These are phyloP conservation scores for Ascochyta clinopodiicola DNA, from an alignment of 2,329 filamentous ascomycete species.

Conservation along the genomic window DNA sequence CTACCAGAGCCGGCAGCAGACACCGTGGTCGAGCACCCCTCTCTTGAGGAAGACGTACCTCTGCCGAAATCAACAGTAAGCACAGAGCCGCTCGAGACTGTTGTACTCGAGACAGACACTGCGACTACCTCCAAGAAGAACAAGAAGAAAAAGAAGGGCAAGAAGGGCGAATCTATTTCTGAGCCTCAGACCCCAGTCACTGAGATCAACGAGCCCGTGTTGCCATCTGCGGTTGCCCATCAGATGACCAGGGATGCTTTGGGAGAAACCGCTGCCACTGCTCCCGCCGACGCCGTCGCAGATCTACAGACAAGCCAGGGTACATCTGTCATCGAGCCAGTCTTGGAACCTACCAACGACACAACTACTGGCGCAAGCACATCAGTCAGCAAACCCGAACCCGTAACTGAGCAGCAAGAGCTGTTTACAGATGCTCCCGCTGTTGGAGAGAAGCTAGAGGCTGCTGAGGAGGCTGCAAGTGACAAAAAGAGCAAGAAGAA, in stretches of 20 bases:
- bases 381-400: background rate
- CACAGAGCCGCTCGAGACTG: background rate
- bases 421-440: background rate
- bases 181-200: constrained; percentile 24
- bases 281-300: background rate
- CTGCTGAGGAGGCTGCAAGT: constrained; percentile 1
- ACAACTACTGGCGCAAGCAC: background rate
- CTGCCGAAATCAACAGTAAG: background rate
- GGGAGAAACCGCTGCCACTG: background rate
- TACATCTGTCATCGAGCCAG: background rate
- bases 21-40: background rate
- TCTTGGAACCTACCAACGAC: background rate
- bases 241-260: background rate
- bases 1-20: background rate
- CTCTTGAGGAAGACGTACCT: background rate
- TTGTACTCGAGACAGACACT: background rate
- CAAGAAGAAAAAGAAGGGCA: constrained; percentile 40
- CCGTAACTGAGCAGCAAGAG: background rate
- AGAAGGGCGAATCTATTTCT: constrained; percentile 28
- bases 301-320: background rate
- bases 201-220: constrained; percentile 4
- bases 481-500: constrained; percentile 35
- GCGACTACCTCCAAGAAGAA: constrained; percentile 29
- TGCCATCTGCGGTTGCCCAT: background rate
- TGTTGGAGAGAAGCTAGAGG: constrained; percentile 6